These are phyloP conservation scores for Polyporus arcularius DNA, from an alignment of 768 basidiomycete genomes.

Conservation along the genomic window DNA sequence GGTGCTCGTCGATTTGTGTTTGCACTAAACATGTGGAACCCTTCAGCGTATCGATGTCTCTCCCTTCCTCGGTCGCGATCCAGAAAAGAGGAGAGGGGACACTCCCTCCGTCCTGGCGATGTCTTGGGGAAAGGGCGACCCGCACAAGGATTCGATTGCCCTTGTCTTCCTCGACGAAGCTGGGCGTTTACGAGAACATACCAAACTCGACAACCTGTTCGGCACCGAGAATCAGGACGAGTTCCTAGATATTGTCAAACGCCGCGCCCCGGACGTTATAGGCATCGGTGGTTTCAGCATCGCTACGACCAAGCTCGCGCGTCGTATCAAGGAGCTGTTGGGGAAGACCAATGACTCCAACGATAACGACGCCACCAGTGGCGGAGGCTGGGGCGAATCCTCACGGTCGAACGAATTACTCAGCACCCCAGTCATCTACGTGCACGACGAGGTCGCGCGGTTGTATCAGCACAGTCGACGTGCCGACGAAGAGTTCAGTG, in stretches of 20 bases:
- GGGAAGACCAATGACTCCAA: conserved; percentile 6
- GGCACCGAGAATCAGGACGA: conserved; percentile 69
- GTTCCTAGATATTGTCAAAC: conserved; percentile 79
- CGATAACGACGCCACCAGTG: neutral
- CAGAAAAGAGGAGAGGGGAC: conserved; percentile 68
- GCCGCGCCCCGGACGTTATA: conserved; percentile 84
- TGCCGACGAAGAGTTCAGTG: conserved; percentile 79
- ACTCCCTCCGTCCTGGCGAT: conserved; percentile 80
- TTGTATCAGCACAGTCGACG: conserved; percentile 92
- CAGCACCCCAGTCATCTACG: conserved; percentile 76
- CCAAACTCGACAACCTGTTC: conserved; percentile 84
- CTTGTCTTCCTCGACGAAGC: conserved; percentile 85
- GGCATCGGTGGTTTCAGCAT: conserved; percentile 88
- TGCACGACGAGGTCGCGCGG: conserved; percentile 89
- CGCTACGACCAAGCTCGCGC: conserved; percentile 70
- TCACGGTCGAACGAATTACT: conserved; percentile 24
- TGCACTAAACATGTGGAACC: neutral
- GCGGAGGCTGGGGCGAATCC: conserved; percentile 24
- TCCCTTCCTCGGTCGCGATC: conserved; percentile 54
- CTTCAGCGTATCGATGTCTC: conserved; percentile 80
- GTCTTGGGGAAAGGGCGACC: conserved; percentile 95
- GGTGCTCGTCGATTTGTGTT: neutral
- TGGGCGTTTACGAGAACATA: conserved; percentile 88
- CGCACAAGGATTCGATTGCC: conserved; percentile 85
- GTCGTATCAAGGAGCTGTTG: conserved; percentile 62